Evolutionary conservation across 768 basidiomycete species (phyloP), one percentile per base, ranked within the genome.

Genomic region (Russula sp.): DNA sequence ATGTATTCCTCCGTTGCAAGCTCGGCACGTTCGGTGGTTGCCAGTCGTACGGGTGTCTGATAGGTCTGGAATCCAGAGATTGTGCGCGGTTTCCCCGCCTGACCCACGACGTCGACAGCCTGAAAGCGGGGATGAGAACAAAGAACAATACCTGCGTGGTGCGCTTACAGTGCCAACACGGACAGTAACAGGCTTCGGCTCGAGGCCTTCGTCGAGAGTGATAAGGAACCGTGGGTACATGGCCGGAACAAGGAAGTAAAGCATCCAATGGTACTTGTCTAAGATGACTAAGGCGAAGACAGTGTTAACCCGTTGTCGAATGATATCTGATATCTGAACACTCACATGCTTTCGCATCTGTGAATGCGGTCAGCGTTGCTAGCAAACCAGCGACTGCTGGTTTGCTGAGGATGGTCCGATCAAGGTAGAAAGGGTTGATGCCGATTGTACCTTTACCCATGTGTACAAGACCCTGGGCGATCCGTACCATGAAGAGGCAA

Each of bases 181-280:
- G 52, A 98, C 93, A 16, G 93, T 95, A 39, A 97, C 90, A 2
- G 93, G 88, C 58, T 85, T 77, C 71, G 80, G 85, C 67, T 93
- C 83, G 61, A 96, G 84, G 60, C 94, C 83, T 74, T 98, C 96
- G 74, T 96, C 86, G 20, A 99, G 84, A 0, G 95, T 97, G 73
- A 98, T 98, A 70, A 99, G 76, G 88, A 98, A 98, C 59, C 95
- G 86, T 39, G 97, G 97, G 76, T 93, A 96, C 97, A 99, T 98
- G 61, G 94, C 90, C 2, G 93, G 88, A 7, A 86, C 87, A 34
- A 98, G 82, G 83, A 95, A 94, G 78, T 91, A 99, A 59, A 98
- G 76, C 93, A 98, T 97, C 97, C 97, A 99, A 75, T 98, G 97
- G 67, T 91, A 88, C 73, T 87, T 95, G 71, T 95, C 93, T 18